Conservation (phyloP, 2,329 filamentous ascomycete species). For the Diaporthe sp. region DNA sequence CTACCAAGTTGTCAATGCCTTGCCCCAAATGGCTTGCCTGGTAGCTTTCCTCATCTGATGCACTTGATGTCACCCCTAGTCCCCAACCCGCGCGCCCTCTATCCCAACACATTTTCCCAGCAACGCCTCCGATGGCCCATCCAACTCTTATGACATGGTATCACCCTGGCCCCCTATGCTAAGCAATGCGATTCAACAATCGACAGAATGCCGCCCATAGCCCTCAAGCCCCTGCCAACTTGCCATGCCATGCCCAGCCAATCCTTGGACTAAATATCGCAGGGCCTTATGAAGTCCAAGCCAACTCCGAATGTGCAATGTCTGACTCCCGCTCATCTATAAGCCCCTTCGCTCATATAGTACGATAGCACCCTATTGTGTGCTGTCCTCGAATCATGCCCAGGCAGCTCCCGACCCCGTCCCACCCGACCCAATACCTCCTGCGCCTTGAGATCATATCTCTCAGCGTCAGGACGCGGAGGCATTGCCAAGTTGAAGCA, state of each 20-base stretch:
- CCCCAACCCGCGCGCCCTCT: constrained; percentile 24
- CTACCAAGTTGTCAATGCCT: background rate
- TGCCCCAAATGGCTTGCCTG: background rate
- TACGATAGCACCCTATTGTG: background rate
- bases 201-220: constrained; percentile 29
- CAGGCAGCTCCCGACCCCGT: background rate
- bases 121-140: constrained; percentile 34
- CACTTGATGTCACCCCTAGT: background rate
- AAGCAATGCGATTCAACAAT: constrained; percentile 29
- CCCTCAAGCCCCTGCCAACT: background rate
- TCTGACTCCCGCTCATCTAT: background rate
- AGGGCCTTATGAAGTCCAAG: background rate
- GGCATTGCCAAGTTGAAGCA: constrained; percentile 62
- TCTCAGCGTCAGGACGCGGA: background rate
- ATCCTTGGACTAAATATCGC: background rate
- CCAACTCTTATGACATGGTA: constrained; percentile 27
- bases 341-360: background rate
- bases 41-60: constrained; percentile 14
- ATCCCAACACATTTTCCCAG: constrained; percentile 32
- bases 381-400: background rate
- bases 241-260: background rate
- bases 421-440: background rate
- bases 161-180: constrained; percentile 19
- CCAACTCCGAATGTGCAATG: constrained; percentile 30
- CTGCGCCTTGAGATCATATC: background rate